Evolutionary conservation across 441 rosid genomes (phyloP), one percentile per base, ranked within the genome.

Genomic region (Jatropha multifida): DNA sequence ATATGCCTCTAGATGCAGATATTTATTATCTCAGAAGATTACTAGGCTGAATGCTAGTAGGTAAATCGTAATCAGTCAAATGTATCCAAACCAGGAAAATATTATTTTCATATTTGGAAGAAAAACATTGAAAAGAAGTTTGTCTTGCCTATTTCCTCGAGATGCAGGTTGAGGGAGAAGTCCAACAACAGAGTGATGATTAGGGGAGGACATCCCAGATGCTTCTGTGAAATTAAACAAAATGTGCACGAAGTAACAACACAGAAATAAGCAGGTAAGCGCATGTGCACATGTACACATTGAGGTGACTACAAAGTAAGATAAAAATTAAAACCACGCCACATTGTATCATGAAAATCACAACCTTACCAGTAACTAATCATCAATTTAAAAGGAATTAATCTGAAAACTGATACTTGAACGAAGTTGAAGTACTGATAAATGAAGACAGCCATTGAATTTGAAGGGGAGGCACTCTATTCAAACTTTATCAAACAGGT

Each of bases 111-210:
- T 46, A 37, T 32, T 26, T 63, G 11, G 46, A 18, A 15, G 10
- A 14, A 63, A 20, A 40, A 51, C 10, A 69, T 38, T 76, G 23
- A 63, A 76, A 52, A 38, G 27, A 67, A 20, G 32, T 15, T 46
- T 40, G 32, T 76, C 88, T 83, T 79, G 74, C 96, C 90, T 89
- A 82, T 86, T 84, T 77, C 89, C 87, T 3, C 79, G 80, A 76
- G 87, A 83, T 80, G 77, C 77, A 49, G 90, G 92, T 77, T 88
- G 93, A 17, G 89, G 89, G 37, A 91, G 90, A 82, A 89, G 84
- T 78, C 93, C 93, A 71, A 91, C 93, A 55, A 91, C 78, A 63
- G 88, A 85, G 65, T 77, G 85, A 49, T 83, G 77, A 64, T 81
- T 69, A 77, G 85, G 82, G 71, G 78, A 74, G 48, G 88, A 75